These are phyloP conservation scores for Ophiosphaerella herpotricha DNA, from an alignment of 2,329 filamentous ascomycete genomes.

Conservation along the genomic window DNA sequence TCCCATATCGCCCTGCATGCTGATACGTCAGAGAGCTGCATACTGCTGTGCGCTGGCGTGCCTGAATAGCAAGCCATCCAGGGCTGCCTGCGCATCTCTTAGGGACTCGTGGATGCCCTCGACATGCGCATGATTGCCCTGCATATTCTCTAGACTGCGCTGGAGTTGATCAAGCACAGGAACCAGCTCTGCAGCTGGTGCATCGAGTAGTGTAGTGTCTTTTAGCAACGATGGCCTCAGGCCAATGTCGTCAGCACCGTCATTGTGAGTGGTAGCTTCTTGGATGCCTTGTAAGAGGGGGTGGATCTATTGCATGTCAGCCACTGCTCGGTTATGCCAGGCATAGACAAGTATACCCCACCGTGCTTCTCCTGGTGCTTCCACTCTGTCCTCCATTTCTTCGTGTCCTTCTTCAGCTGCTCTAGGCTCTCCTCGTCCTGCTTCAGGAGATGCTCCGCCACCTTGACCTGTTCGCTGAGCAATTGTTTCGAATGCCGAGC, in stretches of 20 bases:
- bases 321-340: constrained; percentile 5
- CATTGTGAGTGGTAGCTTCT: constrained; percentile 17
- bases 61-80: constrained; percentile 44
- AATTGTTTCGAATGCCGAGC: constrained; percentile 66
- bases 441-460: constrained; percentile 52
- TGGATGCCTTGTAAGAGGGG: constrained; percentile 34
- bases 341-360: constrained; percentile 23
- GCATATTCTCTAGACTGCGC: constrained; percentile 46
- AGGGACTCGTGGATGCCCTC: constrained; percentile 41
- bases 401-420: constrained; percentile 34
- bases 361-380: constrained; percentile 37
- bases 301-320: constrained; percentile 38
- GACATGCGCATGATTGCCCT: constrained; percentile 45
- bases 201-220: constrained; percentile 29
- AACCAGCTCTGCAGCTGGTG: constrained; percentile 36
- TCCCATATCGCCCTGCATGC: constrained; percentile 22
- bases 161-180: constrained; percentile 44
- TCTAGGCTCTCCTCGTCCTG: constrained; percentile 35
- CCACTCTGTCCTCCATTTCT: constrained; percentile 37
- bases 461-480: constrained; percentile 61
- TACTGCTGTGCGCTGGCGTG: constrained; percentile 39
- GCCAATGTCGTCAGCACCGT: constrained; percentile 40
- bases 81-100: constrained; percentile 31
- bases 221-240: constrained; percentile 24
- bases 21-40: constrained; percentile 36